phyloP scores from a whole-genome alignment of 768 basidiomycete genomes.

The Kwoniella bestiolae region DNA sequence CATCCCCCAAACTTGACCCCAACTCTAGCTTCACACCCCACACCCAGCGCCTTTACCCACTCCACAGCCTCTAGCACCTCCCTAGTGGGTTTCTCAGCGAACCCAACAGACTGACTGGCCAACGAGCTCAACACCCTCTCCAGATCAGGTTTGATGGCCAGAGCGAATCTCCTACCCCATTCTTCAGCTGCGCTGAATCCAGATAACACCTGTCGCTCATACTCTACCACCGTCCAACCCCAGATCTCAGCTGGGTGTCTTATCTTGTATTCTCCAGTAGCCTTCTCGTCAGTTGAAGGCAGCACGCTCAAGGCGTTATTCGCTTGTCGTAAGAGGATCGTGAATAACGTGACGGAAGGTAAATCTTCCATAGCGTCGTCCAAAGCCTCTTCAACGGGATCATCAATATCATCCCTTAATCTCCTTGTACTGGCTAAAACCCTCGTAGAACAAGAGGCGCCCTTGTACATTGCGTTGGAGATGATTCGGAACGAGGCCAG shows the following conservation, averaged over 20 bases:
- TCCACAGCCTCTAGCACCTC: slow-evolving; percentile 35
- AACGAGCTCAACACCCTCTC: slow-evolving; percentile 43
- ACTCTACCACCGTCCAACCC: slow-evolving; percentile 48
- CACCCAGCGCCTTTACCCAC: slow-evolving; percentile 46
- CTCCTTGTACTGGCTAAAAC: slow-evolving; percentile 36
- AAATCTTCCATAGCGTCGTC: slow-evolving; percentile 56
- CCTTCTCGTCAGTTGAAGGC: slow-evolving; percentile 20
- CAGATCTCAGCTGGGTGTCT: slow-evolving; percentile 43
- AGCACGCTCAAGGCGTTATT: slow-evolving; percentile 34
- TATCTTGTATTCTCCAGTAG: slow-evolving; percentile 9
- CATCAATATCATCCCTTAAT: slow-evolving; percentile 52
- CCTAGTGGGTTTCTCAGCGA: slow-evolving; percentile 25
- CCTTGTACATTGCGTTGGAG: slow-evolving; percentile 40
- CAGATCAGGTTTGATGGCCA: slow-evolving; percentile 49
- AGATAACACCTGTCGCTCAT: slow-evolving; percentile 51
- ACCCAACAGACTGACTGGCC: slow-evolving; percentile 10
- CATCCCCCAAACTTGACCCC: slow-evolving; percentile 29
- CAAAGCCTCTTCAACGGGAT: slow-evolving; percentile 44
- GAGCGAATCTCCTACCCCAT: slow-evolving; percentile 44
- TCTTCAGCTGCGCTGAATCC: slow-evolving; percentile 56
- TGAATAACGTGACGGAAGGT: slow-evolving; percentile 52
- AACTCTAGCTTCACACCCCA: slow-evolving; percentile 42
- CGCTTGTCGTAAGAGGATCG: slow-evolving; percentile 40
- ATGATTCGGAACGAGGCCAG: slow-evolving; percentile 50
- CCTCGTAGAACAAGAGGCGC: slow-evolving; percentile 23